Evolutionary conservation across 75 land plant species (phyloP), one percentile per base, ranked within the genome.

Genomic region (Cryptomeria japonica): DNA sequence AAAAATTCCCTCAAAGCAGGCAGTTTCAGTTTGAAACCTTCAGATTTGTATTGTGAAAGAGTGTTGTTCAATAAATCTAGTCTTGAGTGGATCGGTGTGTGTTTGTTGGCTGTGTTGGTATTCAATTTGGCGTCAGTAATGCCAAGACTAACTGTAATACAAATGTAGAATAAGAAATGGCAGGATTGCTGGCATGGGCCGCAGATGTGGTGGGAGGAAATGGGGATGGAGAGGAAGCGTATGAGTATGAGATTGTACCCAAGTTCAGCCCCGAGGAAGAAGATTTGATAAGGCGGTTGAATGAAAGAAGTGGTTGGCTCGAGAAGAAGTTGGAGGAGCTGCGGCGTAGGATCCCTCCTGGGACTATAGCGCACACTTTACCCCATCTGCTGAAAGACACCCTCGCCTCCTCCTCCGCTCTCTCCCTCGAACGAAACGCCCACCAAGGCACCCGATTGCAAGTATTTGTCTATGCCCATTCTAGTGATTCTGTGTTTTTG

Each of bases 151-250:
- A 51, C 55, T 0, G 55, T 14, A 51, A 1, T 51, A 13, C 64
- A 18, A 19, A 5, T 18, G 4, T 64, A 64, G 70, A 64, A 32
- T 0, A 46, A n/a, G 51, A 5, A 5, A 91, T 91, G 92, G 92
- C 91, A 22, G 92, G 92, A 32, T 85, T 91, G 64, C 72, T 91
- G 73, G 92, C 92, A 7, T 91, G 92, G 92, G 92, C 92, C 4
- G 92, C 92, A 8, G 92, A 91, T 46, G 92, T 91, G 55, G 92
- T 91, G 18, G 92, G 91, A 87, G 92, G 91, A 16, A 86, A 78
- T 64, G 91, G 83, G 4, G 49, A 55, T 37, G 91, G 68, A 16
- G 84, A 41, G 32, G 31, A 25, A 44, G 32, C 32, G 8, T 44
- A 44, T n/a, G 44, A 79, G 82, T 39, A 79, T 25, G 42, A 19